Evolutionary conservation across 345 rosid genomes (phyloP), one percentile per base, ranked within the genome.

Genomic region (Corchorus capsularis): DNA sequence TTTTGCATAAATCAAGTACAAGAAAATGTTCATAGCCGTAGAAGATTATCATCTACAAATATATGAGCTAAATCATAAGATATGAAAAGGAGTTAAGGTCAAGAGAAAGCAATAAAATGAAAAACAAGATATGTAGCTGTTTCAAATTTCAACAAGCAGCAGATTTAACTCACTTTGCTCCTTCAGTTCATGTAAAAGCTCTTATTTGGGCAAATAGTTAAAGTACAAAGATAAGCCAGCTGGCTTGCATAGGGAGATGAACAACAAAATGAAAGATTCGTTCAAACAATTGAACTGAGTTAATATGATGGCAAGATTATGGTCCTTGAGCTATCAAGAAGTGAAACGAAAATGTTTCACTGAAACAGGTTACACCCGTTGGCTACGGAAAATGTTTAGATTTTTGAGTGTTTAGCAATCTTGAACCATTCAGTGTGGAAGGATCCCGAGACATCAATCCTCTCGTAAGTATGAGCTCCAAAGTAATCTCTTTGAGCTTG

Each of bases 351-450:
- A 57, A 20, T 20, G 19, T 11, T 41, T 39, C 65, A 72, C 12
- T 6, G 46, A 56, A 16, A 16, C 0, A 34, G 43, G 66, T 73
- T 73, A 73, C 19, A 60, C 6, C 43, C 22, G 65, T 61, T 16
- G n/a, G 14, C 43, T 5, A 14, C 55, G 45, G 66, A 32, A 45
- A 41, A 19, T 17, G 59, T 15, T 16, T 52, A 69, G 60, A 69
- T 52, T 52, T 52, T 69, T 14, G 60, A 69, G 54, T 9, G 63
- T 76, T 83, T 90, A 53, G 99, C 97, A 72, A 86, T 88, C 91
- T 95, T 95, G 88, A 92, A 95, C 99, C 99, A 96, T 78, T 96
- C 99, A 0, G 98, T 93, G 43, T 96, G 98, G 93, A 92, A 96
- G 59, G 97, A 84, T 52, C 98, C 98, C 64, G 87, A 90, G 57